Evolutionary conservation across 129 eudicot species (phyloP).

Genomic region (Chrysanthemum makinoi): DNA sequence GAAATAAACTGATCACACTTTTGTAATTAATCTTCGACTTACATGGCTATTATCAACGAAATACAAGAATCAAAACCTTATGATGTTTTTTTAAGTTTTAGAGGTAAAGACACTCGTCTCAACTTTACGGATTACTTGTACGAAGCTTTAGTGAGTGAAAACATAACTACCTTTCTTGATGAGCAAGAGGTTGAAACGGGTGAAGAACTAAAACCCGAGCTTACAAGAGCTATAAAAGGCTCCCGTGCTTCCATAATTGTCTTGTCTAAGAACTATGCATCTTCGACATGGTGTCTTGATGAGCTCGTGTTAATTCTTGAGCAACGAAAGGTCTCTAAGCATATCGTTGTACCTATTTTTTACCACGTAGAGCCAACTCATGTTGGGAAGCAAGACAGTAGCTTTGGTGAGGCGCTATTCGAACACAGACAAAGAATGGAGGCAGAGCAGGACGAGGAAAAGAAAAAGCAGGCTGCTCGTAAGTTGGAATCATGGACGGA

Average conservation of each 20-base stretch:
- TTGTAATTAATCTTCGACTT: too few relatives aligned
- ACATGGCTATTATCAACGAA: not conserved
- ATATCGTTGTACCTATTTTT: not conserved
- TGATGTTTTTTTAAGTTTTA: slow-evolving; percentile 17
- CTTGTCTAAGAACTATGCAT: not conserved
- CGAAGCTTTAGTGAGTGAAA: not conserved
- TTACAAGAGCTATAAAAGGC: not conserved
- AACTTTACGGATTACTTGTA: not conserved
- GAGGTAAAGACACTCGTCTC: slow-evolving; percentile 6
- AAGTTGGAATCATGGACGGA: slow-evolving; percentile 7
- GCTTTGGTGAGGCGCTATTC: not conserved
- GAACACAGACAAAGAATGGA: not conserved
- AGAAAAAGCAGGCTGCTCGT: not conserved
- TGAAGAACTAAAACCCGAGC: not conserved
- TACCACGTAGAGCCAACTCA: not conserved
- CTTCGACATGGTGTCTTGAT: slow-evolving; percentile 6
- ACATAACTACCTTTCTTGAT: slow-evolving; percentile 9
- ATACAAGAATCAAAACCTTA: not conserved
- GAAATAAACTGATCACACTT: too few relatives aligned
- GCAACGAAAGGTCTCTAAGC: not conserved
- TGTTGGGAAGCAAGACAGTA: slow-evolving; percentile 11
- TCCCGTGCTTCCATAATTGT: slow-evolving; percentile 2
- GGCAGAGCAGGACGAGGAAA: not conserved
- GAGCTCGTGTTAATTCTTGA: slow-evolving; percentile 3
- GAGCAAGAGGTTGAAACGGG: slow-evolving; percentile 13